These are phyloP conservation scores for Diaporthe caulivora DNA, from an alignment of 2,329 filamentous ascomycete genomes.

Conservation along the genomic window DNA sequence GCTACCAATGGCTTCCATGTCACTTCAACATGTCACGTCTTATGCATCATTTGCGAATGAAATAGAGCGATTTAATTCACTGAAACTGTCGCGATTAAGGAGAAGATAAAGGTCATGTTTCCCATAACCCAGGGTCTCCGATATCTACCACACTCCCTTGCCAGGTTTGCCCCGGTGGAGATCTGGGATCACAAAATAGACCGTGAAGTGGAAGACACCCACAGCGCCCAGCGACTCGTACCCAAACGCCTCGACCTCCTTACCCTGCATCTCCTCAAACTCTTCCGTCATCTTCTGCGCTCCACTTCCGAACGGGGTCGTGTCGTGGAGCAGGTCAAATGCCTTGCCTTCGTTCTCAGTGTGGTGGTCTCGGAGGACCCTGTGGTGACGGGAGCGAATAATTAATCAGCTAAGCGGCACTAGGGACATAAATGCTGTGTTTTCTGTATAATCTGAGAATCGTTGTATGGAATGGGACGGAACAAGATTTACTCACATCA, in stretches of 20 bases:
- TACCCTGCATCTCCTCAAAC: background rate
- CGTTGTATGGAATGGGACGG: background rate
- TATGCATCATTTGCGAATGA: background rate
- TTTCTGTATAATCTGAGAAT: too few species aligned
- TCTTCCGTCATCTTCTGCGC: slow-evolving; percentile 3
- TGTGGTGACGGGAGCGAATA: background rate
- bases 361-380: background rate
- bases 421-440: background rate
- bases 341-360: background rate
- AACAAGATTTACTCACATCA: background rate
- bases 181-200: background rate
- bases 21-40: background rate
- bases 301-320: background rate
- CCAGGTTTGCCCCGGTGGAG: background rate
- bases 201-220: background rate
- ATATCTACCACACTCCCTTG: background rate
- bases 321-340: background rate
- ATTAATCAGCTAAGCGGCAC: background rate
- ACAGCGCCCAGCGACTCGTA: background rate
- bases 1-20: background rate
- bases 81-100: background rate
- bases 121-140: background rate
- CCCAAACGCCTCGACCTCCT: background rate
- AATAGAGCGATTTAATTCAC: background rate
- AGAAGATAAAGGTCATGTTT: background rate